Evolutionary conservation across 306 rosid genomes (phyloP).

Genomic region (Sphenostylis stenocarpa): DNA sequence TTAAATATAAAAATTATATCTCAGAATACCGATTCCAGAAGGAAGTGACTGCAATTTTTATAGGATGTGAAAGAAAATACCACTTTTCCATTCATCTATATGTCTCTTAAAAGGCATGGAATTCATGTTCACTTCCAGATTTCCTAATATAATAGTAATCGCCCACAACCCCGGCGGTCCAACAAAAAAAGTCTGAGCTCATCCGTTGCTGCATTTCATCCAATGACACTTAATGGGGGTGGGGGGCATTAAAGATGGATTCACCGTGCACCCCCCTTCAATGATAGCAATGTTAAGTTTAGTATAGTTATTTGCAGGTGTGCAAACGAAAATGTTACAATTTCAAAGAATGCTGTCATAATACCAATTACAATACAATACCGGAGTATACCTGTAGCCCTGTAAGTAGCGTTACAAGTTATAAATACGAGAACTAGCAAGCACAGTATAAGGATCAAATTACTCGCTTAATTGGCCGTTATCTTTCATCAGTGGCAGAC

Average conservation of each 20-base stretch:
- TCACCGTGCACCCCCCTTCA: neutral
- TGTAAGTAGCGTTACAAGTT: neutral
- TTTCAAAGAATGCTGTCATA: neutral
- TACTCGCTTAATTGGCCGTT: neutral
- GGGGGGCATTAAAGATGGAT: neutral
- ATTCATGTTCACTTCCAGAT: neutral
- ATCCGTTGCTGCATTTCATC: neutral
- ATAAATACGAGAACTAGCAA: neutral
- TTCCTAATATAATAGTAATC: neutral
- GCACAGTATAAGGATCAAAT: neutral
- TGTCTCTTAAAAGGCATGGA: neutral
- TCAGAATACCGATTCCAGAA: too few species aligned
- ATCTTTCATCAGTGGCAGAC: neutral
- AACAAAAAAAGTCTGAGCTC: neutral
- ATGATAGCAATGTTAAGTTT: neutral
- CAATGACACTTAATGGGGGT: neutral
- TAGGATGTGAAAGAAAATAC: too few species aligned
- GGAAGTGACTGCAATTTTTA: too few species aligned
- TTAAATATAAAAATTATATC: too few species aligned
- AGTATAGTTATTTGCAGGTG: neutral
- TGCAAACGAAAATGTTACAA: neutral
- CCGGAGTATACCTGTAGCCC: neutral
- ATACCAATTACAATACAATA: neutral
- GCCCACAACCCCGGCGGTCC: neutral
- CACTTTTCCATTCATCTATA: neutral